These are phyloP conservation scores for Oryza longistaminata DNA, from an alignment of 176 grass and related monocot species.

Conservation along the genomic window DNA sequence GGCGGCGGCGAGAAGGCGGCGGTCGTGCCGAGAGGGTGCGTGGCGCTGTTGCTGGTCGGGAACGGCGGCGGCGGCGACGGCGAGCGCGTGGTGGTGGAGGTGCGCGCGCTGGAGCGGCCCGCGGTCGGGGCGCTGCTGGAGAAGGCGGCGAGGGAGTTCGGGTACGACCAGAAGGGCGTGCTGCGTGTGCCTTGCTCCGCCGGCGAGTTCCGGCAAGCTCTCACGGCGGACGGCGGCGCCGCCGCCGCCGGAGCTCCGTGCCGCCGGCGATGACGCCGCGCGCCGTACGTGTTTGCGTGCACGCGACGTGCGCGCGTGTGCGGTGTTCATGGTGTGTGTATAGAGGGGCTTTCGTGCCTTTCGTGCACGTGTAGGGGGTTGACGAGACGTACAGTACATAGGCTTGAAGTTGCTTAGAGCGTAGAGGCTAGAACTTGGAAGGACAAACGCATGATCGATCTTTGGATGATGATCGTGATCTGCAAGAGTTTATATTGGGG, in stretches of 20 bases:
- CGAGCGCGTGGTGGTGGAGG: constrained; percentile 46
- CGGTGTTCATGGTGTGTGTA: too few species aligned
- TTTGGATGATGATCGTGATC: not conserved
- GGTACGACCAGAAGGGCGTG: constrained; percentile 50
- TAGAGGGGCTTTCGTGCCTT: too few species aligned
- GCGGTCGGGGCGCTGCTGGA: constrained; percentile 52
- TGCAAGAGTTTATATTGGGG: not conserved
- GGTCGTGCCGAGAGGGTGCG: constrained; percentile 44
- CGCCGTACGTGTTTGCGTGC: too few species aligned
- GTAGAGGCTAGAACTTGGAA: not conserved
- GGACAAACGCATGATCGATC: too few species aligned
- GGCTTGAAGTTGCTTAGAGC: not conserved
- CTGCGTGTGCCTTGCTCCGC: constrained; percentile 52
- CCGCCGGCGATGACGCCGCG: not conserved
- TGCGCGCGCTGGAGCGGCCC: constrained; percentile 41
- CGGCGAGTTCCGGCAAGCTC: constrained; percentile 35
- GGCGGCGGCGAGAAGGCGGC: not conserved
- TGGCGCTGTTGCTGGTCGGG: constrained; percentile 54
- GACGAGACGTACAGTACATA: not conserved
- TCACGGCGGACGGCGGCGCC: not conserved
- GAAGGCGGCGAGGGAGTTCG: constrained; percentile 51
- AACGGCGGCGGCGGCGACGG: not conserved
- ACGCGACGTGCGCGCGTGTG: not conserved
- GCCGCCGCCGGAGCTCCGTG: not conserved
- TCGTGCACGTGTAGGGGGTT: too few species aligned